These are phyloP conservation scores for Debaryomyces singareniensis DNA, from an alignment of 1,139 yeast genomes.

Conservation along the genomic window DNA sequence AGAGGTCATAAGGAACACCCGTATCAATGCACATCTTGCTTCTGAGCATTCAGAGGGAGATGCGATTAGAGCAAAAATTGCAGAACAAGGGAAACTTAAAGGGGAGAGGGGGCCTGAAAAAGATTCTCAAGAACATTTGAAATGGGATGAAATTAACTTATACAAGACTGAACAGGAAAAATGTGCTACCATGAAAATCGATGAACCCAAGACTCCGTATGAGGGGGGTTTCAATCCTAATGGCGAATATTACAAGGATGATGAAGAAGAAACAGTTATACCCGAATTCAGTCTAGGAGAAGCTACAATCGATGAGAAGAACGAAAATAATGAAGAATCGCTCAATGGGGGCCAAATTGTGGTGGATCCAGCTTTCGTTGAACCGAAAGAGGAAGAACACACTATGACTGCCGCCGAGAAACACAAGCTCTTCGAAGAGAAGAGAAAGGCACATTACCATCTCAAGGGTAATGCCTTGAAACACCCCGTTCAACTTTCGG, in stretches of 20 bases:
- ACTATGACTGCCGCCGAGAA: constrained; percentile 52
- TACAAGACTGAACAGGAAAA: constrained; percentile 64
- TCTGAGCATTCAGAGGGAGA: constrained; percentile 31
- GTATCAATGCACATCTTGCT: constrained; percentile 32
- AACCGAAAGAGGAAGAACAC: constrained; percentile 23
- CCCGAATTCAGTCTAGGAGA: constrained; percentile 40
- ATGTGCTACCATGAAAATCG: constrained; percentile 74
- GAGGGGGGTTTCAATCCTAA: constrained; percentile 88
- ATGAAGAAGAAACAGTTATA: constrained; percentile 53
- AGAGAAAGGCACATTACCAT: constrained; percentile 73
- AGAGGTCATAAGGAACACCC: constrained; percentile 39
- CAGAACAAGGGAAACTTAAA: constrained; percentile 16
- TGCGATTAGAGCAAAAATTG: constrained; percentile 32
- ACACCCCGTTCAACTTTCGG: constrained; percentile 23
- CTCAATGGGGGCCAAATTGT: constrained; percentile 35
- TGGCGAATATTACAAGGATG: constrained; percentile 73
- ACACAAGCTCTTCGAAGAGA: constrained; percentile 64
- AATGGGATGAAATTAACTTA: constrained; percentile 72
- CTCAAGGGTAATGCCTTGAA: constrained; percentile 55
- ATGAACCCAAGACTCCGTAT: constrained; percentile 96
- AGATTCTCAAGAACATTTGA: constrained; percentile 30
- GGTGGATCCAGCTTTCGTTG: constrained; percentile 14
- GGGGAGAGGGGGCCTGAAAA: constrained; percentile 6
- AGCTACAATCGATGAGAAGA: constrained; percentile 27
- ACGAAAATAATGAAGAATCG: constrained; percentile 16